Base-by-base conservation (phyloP, 2,329 filamentous ascomycete genomes). In the Claviceps digitariae region DNA sequence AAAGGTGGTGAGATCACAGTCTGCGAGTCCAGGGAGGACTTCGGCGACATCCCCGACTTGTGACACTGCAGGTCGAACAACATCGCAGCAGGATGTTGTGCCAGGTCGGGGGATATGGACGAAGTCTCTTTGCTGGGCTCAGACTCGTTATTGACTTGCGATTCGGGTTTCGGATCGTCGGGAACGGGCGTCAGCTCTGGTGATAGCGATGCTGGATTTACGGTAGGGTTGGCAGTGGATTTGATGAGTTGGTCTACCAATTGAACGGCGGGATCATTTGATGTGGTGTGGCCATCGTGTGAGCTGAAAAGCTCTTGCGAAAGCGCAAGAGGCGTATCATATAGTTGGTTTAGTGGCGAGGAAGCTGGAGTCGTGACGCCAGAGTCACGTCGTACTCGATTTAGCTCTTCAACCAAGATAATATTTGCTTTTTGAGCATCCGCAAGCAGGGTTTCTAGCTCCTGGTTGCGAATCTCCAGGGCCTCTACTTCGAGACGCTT, bases 21-120 rank as follows among this genome's bases (percentile, higher is more conserved):
- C 66, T 64, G 73, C 59, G 69, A 73, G 62, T 64, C 66, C 66
- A 60, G 64, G 66, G 70, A 74, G 62, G 69, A 68, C 67, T 67
- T 69, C 64, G 73, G 70, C 69, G 72, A 74, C 72, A 78, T 79
- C 77, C 74, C 81, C 86, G 87, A 91, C 84, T 82, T 90, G 91
- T 84, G 93, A 97, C 93, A 98, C 93, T 86, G 93, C 93, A 95
- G 93, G 93, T 95, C 93, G 70, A 86, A 97, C 93, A 97, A 96
- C 91, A 96, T 85, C 90, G 81, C 93, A 79, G 93, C 93, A 97
- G 93, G 90, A 95, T 94, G 90, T 96, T 96, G 93, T 96, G 90
- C 93, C 93, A 82, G 75, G 80, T 94, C 88, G 82, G 87, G 79
- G 74, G 84, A 79, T 74, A 71, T 64, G 61, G 64, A 62, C 58